Evolutionary conservation across 257 asterid genomes (phyloP).

Genomic region (Primulina huaijiensis): DNA sequence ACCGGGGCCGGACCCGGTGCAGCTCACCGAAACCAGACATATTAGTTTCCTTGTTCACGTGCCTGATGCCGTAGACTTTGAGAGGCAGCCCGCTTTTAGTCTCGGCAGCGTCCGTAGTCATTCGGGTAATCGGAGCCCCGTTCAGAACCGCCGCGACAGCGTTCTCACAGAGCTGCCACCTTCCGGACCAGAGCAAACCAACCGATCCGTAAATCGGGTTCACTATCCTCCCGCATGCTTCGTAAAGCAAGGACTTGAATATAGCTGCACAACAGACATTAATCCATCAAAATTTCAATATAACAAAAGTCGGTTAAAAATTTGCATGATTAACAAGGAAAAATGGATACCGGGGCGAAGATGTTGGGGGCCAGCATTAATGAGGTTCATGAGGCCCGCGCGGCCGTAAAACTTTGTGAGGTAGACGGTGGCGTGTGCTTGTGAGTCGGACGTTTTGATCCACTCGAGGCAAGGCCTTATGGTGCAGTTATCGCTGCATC

Average conservation of each 20-base stretch:
- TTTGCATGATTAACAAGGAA: background rate
- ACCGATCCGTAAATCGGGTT: slow-evolving; percentile 80
- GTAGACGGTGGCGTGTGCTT: slow-evolving; percentile 83
- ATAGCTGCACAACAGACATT: slow-evolving; percentile 39
- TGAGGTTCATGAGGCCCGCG: slow-evolving; percentile 77
- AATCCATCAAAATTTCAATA: no score
- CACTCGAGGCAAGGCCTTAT: slow-evolving; percentile 76
- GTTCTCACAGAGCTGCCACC: slow-evolving; percentile 77
- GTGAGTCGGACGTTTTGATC: slow-evolving; percentile 62
- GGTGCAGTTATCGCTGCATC: slow-evolving; percentile 72
- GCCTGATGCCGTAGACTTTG: slow-evolving; percentile 59
- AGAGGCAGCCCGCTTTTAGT: slow-evolving; percentile 53
- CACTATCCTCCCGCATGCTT: slow-evolving; percentile 85
- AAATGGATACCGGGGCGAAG: slow-evolving; percentile 63
- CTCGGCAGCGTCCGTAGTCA: slow-evolving; percentile 45
- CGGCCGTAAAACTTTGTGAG: slow-evolving; percentile 90
- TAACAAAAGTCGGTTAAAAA: no score
- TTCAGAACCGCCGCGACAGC: slow-evolving; percentile 71
- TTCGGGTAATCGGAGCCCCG: slow-evolving; percentile 60
- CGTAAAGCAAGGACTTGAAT: slow-evolving; percentile 69
- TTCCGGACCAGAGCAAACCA: slow-evolving; percentile 77
- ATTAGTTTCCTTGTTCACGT: slow-evolving; percentile 48
- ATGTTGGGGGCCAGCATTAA: slow-evolving; percentile 66
- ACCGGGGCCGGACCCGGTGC: slow-evolving; percentile 54
- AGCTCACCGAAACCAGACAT: slow-evolving; percentile 36